Conservation (phyloP, 78 protist genomes). For the Chrysochromulina parva region DNA sequence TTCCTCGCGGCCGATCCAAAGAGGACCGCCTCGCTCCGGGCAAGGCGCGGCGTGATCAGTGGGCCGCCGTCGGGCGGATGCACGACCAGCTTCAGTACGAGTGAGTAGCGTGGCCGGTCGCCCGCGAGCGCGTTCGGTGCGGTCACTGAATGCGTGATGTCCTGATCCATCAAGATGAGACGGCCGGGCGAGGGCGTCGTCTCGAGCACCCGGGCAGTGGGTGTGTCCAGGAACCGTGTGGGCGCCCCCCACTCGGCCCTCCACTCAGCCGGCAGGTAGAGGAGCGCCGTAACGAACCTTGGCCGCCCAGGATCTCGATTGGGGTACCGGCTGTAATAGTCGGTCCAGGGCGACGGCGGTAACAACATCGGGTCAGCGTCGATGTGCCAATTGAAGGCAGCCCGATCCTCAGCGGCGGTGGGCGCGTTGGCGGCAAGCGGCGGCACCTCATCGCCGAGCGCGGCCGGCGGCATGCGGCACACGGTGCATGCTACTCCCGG, state of each 20-base stretch:
- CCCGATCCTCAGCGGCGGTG: not conserved
- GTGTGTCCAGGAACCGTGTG: not conserved
- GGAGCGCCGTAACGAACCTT: not conserved
- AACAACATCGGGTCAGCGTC: not conserved
- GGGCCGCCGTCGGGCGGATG: not conserved
- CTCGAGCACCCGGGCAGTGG: not conserved
- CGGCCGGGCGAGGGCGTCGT: not conserved
- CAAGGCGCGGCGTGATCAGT: not conserved
- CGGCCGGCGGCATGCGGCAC: not conserved
- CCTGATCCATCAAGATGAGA: not conserved
- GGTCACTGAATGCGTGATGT: not conserved
- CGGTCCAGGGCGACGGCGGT: conserved; percentile 1
- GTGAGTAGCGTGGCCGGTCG: not conserved
- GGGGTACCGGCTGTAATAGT: not conserved
- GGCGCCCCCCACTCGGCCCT: not conserved
- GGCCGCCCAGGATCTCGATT: not conserved
- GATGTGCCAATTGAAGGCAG: not conserved
- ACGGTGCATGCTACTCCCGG: not conserved
- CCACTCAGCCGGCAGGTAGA: not conserved
- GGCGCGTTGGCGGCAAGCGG: conserved; percentile 1
- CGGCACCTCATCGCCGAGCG: not conserved
- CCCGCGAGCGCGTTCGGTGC: not conserved
- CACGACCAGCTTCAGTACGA: not conserved
- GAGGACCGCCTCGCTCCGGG: not conserved
- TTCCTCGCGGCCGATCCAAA: not conserved